Evolutionary conservation across 2,329 filamentous ascomycete genomes (phyloP).

Genomic region (Colletotrichum falcatum): DNA sequence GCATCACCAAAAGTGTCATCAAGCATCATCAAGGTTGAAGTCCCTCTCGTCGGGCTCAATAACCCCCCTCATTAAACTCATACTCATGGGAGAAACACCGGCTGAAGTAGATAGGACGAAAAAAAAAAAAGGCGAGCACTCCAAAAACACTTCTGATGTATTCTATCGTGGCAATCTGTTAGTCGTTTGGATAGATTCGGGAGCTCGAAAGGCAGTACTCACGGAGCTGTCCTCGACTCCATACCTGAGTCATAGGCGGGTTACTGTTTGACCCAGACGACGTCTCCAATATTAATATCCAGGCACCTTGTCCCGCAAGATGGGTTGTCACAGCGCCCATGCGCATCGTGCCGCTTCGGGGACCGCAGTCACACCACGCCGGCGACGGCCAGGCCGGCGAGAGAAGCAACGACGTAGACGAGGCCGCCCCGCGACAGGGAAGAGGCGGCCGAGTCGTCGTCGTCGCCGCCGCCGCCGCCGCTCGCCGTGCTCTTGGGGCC

Average conservation of each 20-base stretch:
- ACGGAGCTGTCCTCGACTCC: not conserved
- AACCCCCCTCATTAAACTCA: not conserved
- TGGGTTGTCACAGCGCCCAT: not conserved
- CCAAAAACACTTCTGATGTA: not conserved
- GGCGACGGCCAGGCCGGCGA: slow-evolving; percentile 4
- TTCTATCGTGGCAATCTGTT: not conserved
- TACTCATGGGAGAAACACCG: not conserved
- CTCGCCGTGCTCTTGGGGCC: slow-evolving; percentile 23
- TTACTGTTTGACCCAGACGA: not conserved
- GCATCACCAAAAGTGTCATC: not conserved
- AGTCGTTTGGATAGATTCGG: not conserved
- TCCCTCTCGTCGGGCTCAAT: not conserved
- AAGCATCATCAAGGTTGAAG: not conserved
- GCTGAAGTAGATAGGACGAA: not conserved
- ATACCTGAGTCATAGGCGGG: not conserved
- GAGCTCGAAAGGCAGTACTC: not conserved
- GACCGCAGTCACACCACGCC: not conserved
- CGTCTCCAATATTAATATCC: not conserved
- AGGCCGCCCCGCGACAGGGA: not conserved
- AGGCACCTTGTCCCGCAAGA: too few species aligned
- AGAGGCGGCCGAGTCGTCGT: slow-evolving; percentile 3
- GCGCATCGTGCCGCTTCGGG: not conserved
- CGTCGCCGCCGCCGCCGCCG: slow-evolving; percentile 11
- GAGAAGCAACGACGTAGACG: not conserved
- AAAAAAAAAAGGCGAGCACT: not conserved